Percentiles rank a stretch among this genome's conserved stretches.
These are phyloP conservation scores for Emmonsiellopsis sp. DNA, from an alignment of 2,329 filamentous ascomycete species.

Conservation along the genomic window DNA sequence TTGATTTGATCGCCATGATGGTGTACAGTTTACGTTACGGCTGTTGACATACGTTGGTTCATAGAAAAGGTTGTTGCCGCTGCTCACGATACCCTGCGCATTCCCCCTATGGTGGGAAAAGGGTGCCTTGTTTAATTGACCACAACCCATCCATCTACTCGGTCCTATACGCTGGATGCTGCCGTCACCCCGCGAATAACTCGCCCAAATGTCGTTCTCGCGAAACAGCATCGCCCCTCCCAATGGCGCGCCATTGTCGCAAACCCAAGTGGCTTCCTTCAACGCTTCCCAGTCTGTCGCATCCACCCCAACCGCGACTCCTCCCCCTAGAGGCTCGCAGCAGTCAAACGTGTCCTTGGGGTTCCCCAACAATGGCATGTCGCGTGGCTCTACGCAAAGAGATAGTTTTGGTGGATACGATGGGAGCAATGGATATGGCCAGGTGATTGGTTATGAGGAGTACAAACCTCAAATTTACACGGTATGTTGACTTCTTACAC, in stretches of 20 bases:
- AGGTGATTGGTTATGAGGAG: conserved; percentile 28
- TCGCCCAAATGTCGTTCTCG: conserved; percentile 29
- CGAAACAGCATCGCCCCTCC: conserved; percentile 29
- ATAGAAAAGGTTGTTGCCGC: not conserved
- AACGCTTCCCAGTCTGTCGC: conserved; percentile 37
- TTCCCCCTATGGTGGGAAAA: not conserved
- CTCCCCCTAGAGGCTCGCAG: conserved; percentile 34
- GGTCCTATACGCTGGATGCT: not conserved
- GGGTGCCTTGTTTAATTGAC: not conserved
- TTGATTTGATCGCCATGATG: not conserved
- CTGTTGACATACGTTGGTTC: not conserved
- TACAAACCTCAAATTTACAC: conserved; percentile 41
- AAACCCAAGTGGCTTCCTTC: conserved; percentile 33
- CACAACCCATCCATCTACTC: not conserved
- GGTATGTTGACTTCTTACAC: conserved; percentile 17
- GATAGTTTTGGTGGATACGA: conserved; percentile 31
- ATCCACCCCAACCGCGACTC: conserved; percentile 37
- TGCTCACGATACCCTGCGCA: not conserved
- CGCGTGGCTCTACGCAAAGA: conserved; percentile 22
- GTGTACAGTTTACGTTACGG: not conserved
- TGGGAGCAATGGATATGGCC: conserved; percentile 32
- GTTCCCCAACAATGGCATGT: conserved; percentile 27
- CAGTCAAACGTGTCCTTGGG: conserved; percentile 33
- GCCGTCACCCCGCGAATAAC: not conserved
- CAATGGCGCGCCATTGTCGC: conserved; percentile 31